Evolutionary conservation across 164 flowering plant genomes (phyloP).

Genomic region (Amborella trichopoda): DNA sequence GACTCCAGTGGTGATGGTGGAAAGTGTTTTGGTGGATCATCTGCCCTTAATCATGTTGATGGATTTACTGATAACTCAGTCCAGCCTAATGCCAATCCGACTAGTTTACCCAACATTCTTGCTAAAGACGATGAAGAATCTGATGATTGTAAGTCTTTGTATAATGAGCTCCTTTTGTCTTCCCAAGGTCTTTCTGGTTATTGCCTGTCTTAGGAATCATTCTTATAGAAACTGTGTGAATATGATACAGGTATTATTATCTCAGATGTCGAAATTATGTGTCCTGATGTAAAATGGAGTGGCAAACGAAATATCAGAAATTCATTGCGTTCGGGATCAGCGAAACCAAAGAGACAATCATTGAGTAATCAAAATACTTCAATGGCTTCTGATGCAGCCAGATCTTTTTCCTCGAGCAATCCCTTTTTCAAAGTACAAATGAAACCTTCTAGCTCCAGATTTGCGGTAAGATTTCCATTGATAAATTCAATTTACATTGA

Average conservation of each 20-base stretch:
- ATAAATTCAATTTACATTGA: no score
- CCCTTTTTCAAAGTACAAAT: conserved; percentile 10
- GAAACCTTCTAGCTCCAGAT: no score
- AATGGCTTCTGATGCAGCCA: conserved; percentile 4
- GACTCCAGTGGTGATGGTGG: not conserved
- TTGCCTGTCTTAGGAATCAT: no score
- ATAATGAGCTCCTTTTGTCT: no score
- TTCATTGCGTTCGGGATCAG: not conserved
- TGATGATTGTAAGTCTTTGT: not conserved
- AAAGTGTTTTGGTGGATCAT: not conserved
- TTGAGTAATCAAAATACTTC: not conserved
- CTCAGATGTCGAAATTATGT: not conserved
- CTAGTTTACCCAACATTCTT: not conserved
- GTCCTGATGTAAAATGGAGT: not conserved
- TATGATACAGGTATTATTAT: not conserved
- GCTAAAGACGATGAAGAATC: not conserved
- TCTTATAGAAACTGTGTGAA: no score
- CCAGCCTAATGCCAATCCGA: not conserved
- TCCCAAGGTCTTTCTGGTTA: no score
- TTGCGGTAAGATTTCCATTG: no score
- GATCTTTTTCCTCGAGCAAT: conserved; percentile 6
- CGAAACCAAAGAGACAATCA: not conserved
- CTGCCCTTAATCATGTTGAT: not conserved
- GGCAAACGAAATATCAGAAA: not conserved
- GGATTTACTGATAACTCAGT: not conserved